These are phyloP conservation scores for Colletotrichum noveboracense DNA, from an alignment of 2,329 filamentous ascomycete species.

Conservation along the genomic window DNA sequence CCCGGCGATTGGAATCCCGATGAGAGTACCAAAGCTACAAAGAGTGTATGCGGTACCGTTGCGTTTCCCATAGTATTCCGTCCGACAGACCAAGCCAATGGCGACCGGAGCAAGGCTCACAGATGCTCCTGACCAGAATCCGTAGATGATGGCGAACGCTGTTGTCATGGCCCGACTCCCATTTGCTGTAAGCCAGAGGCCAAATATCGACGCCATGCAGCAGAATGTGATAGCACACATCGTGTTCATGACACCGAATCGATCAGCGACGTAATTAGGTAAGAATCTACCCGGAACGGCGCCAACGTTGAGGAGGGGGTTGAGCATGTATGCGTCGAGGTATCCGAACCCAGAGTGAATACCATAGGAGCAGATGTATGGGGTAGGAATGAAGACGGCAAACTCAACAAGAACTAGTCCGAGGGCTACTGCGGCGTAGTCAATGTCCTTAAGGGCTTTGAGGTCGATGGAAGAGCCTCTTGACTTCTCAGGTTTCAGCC, in stretches of 20 bases:
- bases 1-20: not conserved
- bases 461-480: conserved; percentile 52
- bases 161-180: conserved; percentile 55
- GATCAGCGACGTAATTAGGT: not conserved
- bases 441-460: conserved; percentile 52
- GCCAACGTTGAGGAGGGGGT: not conserved
- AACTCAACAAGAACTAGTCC: conserved; percentile 29
- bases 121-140: conserved; percentile 74
- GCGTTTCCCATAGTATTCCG: not conserved
- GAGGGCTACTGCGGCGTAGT: conserved; percentile 55
- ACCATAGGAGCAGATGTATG: not conserved
- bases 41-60: not conserved
- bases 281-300: not conserved
- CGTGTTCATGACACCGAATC: not conserved
- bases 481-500: conserved; percentile 51
- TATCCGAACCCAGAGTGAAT: not conserved
- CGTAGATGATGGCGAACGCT: conserved; percentile 69
- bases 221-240: not conserved
- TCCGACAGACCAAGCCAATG: conserved; percentile 67
- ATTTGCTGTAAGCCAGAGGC: not conserved
- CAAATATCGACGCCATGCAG: not conserved
- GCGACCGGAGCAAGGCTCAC: conserved; percentile 76
- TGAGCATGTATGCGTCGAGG: not conserved
- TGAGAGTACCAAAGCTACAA: not conserved
- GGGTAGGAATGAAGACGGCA: not conserved